Evolutionary conservation across 2,329 filamentous ascomycete genomes (phyloP).

Genomic region (Akanthomyces lecanii): DNA sequence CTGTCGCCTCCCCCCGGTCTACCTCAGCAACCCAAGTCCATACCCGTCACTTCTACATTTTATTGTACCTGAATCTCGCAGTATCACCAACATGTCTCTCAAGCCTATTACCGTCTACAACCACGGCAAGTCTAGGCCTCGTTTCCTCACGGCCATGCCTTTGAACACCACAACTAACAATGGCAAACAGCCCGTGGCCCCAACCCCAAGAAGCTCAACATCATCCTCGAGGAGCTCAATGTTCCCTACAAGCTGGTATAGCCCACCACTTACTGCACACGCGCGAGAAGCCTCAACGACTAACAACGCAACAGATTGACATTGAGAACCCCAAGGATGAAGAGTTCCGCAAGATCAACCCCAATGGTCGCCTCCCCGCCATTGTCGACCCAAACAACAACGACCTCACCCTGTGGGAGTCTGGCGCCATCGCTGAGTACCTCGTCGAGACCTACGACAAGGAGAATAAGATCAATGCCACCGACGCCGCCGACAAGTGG

Average conservation of each 20-base stretch:
- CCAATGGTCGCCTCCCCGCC: slow-evolving; percentile 20
- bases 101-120: slow-evolving; percentile 16
- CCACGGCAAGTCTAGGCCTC: slow-evolving; percentile 3
- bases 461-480: slow-evolving; percentile 17
- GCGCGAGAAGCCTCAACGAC: neutral
- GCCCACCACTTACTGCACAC: neutral
- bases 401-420: slow-evolving; percentile 22
- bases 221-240: slow-evolving; percentile 23
- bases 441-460: slow-evolving; percentile 23
- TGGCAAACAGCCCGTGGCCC: slow-evolving; percentile 14
- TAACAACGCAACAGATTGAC: neutral
- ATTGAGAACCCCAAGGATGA: slow-evolving; percentile 8
- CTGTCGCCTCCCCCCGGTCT: neutral
- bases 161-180: neutral
- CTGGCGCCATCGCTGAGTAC: slow-evolving; percentile 23
- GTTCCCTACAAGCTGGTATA: slow-evolving; percentile 24
- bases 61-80: neutral
- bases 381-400: slow-evolving; percentile 22
- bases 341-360: slow-evolving; percentile 19
- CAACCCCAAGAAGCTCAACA: slow-evolving; percentile 21
- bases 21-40: neutral
- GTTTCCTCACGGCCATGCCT: neutral
- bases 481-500: slow-evolving; percentile 20
- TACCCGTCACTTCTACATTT: neutral
- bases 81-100: slow-evolving; percentile 15